Evolutionary conservation across 1,284 basidiomycete genomes (phyloP).

Genomic region (Ustilago bromivora): DNA sequence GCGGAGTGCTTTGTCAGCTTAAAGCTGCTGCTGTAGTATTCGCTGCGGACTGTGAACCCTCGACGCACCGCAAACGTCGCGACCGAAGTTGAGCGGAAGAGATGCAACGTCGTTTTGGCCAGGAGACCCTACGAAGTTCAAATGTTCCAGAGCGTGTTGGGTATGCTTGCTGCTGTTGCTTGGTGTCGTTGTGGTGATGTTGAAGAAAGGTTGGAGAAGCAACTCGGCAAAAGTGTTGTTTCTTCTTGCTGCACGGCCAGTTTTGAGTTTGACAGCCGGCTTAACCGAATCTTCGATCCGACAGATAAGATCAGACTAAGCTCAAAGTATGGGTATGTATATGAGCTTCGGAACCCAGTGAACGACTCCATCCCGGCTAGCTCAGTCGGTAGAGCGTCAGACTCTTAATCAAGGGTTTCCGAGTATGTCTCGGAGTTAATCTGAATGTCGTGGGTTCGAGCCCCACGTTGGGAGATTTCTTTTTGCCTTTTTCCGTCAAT

Average conservation of each 20-base stretch:
- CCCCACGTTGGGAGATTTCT: constrained; percentile 66
- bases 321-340: not conserved
- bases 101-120: not conserved
- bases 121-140: not conserved
- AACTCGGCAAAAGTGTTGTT: not conserved
- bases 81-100: not conserved
- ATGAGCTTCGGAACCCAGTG: not conserved
- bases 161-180: not conserved
- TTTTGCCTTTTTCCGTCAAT: not conserved
- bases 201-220: not conserved
- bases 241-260: constrained; percentile 2
- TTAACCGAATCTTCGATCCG: not conserved
- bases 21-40: not conserved
- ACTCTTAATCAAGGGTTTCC: constrained; percentile 65
- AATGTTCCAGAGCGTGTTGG: not conserved
- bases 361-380: constrained; percentile 64
- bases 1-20: not conserved
- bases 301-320: not conserved
- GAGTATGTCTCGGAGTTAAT: constrained; percentile 37
- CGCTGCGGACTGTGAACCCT: not conserved
- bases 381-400: constrained; percentile 70
- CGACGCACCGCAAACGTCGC: not conserved
- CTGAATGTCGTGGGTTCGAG: constrained; percentile 69
- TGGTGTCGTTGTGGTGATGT: not conserved
- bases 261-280: not conserved